Conservation (phyloP, 306 rosid species). For the Dalbergia oliveri region DNA sequence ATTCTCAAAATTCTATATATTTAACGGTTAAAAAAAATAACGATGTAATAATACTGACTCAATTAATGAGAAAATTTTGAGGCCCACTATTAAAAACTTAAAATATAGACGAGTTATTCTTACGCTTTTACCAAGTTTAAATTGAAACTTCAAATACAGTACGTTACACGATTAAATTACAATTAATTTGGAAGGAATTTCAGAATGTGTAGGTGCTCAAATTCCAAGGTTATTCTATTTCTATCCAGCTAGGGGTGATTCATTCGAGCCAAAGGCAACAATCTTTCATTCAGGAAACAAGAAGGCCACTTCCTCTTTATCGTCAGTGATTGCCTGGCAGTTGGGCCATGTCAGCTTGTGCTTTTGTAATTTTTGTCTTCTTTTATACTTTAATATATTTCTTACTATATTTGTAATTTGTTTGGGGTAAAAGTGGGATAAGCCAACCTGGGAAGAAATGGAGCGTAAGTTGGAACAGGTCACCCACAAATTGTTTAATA, state of each 20-base stretch:
- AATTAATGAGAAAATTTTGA: background rate
- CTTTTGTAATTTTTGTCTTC: slow-evolving; percentile 42
- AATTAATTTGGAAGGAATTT: background rate
- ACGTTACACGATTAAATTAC: background rate
- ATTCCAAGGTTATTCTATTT: background rate
- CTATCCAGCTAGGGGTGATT: slow-evolving; percentile 7
- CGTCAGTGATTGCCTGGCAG: slow-evolving; percentile 70
- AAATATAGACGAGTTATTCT: background rate
- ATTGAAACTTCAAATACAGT: too few relatives aligned
- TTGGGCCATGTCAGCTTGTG: slow-evolving; percentile 60
- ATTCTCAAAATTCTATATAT: background rate
- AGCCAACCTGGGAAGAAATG: slow-evolving; percentile 50
- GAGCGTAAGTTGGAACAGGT: slow-evolving; percentile 50
- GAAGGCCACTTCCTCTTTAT: slow-evolving; percentile 52
- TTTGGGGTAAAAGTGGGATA: slow-evolving; percentile 35
- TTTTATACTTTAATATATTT: background rate
- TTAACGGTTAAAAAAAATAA: background rate
- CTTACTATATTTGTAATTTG: slow-evolving; percentile 2
- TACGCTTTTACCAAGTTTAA: background rate
- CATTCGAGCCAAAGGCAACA: slow-evolving; percentile 36
- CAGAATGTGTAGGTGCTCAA: background rate
- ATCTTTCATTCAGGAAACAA: slow-evolving; percentile 54
- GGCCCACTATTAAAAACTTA: background rate
- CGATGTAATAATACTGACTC: background rate
- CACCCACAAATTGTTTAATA: slow-evolving; percentile 41